Evolutionary conservation across 2,329 filamentous ascomycete genomes (phyloP), one percentile per base, ranked within the genome.

Genomic region (Arachnomyces sp.): DNA sequence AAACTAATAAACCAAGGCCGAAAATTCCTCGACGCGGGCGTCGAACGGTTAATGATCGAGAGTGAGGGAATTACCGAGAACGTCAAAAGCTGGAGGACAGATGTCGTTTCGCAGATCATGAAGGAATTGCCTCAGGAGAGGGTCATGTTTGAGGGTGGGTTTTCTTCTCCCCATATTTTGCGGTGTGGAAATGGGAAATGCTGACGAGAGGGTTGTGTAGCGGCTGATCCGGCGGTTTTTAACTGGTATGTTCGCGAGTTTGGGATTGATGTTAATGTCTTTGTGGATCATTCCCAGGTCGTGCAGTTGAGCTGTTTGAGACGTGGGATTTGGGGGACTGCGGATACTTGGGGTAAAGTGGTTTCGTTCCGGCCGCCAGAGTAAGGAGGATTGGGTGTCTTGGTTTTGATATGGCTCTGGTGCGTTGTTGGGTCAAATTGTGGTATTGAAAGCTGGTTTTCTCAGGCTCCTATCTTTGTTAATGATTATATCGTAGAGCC

Each of bases 51-150:
- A 49, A 77, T 77, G 72, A 73, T 76, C 40, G 72, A 77, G 50
- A 74, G 71, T n/a, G 72, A 76, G 55, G 73, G 73, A 0, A 76
- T 77, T 46, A 76, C 73, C 0, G 72, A 76, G 58, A 76, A 76
- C 38, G 71, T 76, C 5, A 60, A 56, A 38, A 61, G 55, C 7
- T 76, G 74, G 74, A 59, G 71, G 41, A 76, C 71, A 2, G 73
- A 76, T 47, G 71, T 76, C 2, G 72, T 76, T 12, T 70, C 71
- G 31, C 54, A 55, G 18, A 73, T 76, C 32, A 58, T 76, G 55
- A 65, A 66, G 38, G 71, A 74, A 35, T 42, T 76, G 14, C 70
- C 71, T 0, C 45, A 58, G 8, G 72, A 76, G 44, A 69, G 65
- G 14, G 69, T 76, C 42, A 77, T 77, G 73, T 76, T 77, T 49